phyloP scores from a whole-genome alignment of 2,329 filamentous ascomycete genomes.

The Fusarium denticulatum region DNA sequence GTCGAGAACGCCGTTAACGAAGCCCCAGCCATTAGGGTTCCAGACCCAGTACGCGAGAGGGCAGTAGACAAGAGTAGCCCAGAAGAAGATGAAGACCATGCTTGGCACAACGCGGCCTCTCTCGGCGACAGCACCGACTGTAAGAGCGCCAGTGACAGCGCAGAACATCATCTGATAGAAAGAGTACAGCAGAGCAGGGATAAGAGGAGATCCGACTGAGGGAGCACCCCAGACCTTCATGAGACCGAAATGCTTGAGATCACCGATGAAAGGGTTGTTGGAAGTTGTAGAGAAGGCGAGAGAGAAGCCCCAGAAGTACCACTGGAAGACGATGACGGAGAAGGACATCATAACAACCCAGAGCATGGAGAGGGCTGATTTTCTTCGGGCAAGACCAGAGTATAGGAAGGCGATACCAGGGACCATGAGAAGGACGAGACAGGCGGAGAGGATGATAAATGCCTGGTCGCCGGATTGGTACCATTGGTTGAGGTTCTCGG shows the following conservation, averaged over 20 bases:
- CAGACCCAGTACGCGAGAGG: conserved; percentile 96
- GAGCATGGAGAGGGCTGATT: conserved; percentile 96
- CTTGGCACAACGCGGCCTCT: conserved; percentile 90
- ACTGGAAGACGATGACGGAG: conserved; percentile 93
- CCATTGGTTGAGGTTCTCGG: conserved; percentile 95
- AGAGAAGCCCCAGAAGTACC: conserved; percentile 99
- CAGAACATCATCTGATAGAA: conserved; percentile 99
- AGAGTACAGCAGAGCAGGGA: conserved; percentile 89
- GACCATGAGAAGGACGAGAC: conserved; percentile 96
- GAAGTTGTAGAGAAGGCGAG: conserved; percentile 86
- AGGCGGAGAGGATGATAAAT: conserved; percentile 88
- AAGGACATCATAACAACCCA: conserved; percentile 97
- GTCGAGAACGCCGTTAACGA: conserved; percentile 89
- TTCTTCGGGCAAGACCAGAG: conserved; percentile 95
- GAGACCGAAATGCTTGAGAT: conserved; percentile 89
- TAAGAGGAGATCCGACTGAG: conserved; percentile 87
- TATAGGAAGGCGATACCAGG: conserved; percentile 98
- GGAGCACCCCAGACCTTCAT: conserved; percentile 83
- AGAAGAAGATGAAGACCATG: conserved; percentile 96
- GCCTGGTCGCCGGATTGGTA: conserved; percentile 91
- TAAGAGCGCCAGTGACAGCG: conserved; percentile 88
- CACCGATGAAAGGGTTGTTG: conserved; percentile 90
- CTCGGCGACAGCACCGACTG: conserved; percentile 92
- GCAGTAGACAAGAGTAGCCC: conserved; percentile 98
- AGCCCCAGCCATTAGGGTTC: conserved; percentile 94